These are phyloP conservation scores for Podaxis mareebaensis DNA, from an alignment of 768 basidiomycete genomes.

Conservation along the genomic window DNA sequence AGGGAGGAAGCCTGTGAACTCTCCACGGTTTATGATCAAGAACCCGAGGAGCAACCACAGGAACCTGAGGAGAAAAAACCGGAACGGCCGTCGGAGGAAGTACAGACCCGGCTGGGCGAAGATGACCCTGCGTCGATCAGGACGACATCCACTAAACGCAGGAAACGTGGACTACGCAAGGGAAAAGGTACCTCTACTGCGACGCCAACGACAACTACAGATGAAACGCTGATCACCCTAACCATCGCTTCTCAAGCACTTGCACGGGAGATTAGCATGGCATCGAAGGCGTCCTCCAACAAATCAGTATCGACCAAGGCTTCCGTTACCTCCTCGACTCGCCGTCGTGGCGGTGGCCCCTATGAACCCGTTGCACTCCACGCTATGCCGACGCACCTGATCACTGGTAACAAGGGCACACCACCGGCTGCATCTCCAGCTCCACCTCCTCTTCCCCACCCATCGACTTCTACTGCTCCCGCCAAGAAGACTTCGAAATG, in stretches of 20 bases:
- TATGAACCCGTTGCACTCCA: conserved; percentile 51
- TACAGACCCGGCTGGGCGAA: conserved; percentile 43
- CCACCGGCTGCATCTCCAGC: conserved; percentile 19
- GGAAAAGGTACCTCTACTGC: conserved; percentile 60
- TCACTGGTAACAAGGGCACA: conserved; percentile 24
- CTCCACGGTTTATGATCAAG: conserved; percentile 58
- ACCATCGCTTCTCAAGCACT: conserved; percentile 81
- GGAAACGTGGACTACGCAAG: conserved; percentile 85
- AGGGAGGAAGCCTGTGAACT: conserved; percentile 44
- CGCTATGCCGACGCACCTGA: conserved; percentile 38
- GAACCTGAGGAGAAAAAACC: conserved; percentile 44
- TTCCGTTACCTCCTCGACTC: conserved; percentile 28
- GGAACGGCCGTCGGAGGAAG: conserved; percentile 43
- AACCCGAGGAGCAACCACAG: conserved; percentile 46
- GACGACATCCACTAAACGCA: conserved; percentile 73
- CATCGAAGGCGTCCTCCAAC: conserved; percentile 46
- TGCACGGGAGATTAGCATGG: conserved; percentile 80
- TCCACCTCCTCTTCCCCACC: conserved; percentile 22
- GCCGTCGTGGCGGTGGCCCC: conserved; percentile 25
- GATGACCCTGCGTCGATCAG: conserved; percentile 51
- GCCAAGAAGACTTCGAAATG: conserved; percentile 86
- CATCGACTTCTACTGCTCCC: conserved; percentile 31
- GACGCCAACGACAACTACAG: conserved; percentile 38
- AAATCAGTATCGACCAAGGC: conserved; percentile 33
- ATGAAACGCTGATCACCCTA: conserved; percentile 66